Evolutionary conservation across 148 eudicot genomes (phyloP).

Genomic region (Polygonum aviculare): DNA sequence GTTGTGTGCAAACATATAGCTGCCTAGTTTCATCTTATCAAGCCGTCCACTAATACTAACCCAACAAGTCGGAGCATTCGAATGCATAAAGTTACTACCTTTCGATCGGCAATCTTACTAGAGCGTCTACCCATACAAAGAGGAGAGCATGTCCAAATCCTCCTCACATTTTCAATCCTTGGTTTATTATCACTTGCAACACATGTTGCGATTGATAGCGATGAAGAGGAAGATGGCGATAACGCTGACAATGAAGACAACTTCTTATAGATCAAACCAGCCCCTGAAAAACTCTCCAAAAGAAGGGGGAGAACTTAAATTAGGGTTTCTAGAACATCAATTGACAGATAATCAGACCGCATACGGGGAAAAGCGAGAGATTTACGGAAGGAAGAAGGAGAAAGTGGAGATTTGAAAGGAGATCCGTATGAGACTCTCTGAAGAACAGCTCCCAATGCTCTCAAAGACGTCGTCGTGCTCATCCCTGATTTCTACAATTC

Average conservation of each 20-base stretch:
- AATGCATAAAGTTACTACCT: slow-evolving; percentile 19
- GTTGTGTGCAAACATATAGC: slow-evolving; percentile 19
- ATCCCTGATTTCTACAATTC: background rate
- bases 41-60: no score
- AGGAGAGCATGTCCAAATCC: slow-evolving; percentile 57
- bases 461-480: slow-evolving; percentile 6
- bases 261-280: slow-evolving; percentile 19
- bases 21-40: no score
- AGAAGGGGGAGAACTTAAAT: background rate
- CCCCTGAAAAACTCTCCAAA: slow-evolving; percentile 24
- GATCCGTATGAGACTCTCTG: background rate
- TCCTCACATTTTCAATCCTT: slow-evolving; percentile 30
- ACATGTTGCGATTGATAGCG: slow-evolving; percentile 22
- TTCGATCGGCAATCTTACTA: slow-evolving; percentile 77
- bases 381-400: background rate
- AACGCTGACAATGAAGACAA: slow-evolving; percentile 30
- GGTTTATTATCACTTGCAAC: slow-evolving; percentile 17
- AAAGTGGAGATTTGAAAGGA: background rate
- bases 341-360: background rate
- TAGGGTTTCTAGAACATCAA: background rate
- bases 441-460: slow-evolving; percentile 10
- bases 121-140: slow-evolving; percentile 93
- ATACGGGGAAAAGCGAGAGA: background rate
- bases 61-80: no score
- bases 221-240: slow-evolving; percentile 20